Base-by-base conservation (phyloP, 495 filamentous ascomycete genomes). In the Hyaloscypha hepaticicola region DNA sequence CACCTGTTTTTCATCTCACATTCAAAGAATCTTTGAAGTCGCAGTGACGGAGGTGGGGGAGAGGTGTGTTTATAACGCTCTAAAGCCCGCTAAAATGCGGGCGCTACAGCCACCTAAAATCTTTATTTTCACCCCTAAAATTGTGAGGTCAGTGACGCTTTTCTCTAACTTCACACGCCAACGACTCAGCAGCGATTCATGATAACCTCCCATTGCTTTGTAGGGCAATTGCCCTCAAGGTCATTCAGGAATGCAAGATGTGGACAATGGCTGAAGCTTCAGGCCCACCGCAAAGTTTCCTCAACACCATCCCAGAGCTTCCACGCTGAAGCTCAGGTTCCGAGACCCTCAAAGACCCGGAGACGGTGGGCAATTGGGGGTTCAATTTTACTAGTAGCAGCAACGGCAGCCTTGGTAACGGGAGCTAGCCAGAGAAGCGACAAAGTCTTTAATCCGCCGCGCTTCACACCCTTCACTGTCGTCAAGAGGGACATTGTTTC, bases 401-500 rank as follows among this genome's bases (percentile, higher is more conserved):
- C 7, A 11, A 19, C 19, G 4, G 38, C 11, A 45, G 12, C 38
- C 12, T 45, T 16, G 16, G 3, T n/a, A n/a, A n/a, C n/a, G n/a
- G n/a, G n/a, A n/a, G n/a, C n/a, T n/a, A n/a, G n/a, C n/a, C n/a
- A n/a, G n/a, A n/a, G n/a, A n/a, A n/a, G n/a, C n/a, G n/a, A n/a
- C n/a, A 48, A 60, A 12, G 55, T 65, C n/a, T 71, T 88, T 50
- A 82, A 84, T 70, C 63, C 73, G 0, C 57, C 61, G 11, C 73
- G 72, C 16, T 93, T 93, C 72, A 80, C 82, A 9, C 84, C 85
- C 16, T 86, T 86, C 67, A 83, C 80, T 21, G 81, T 98, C 55
- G 78, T 83, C 2, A 77, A 80, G 2, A 86, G 84, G 69, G 84
- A 90, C 51, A 79, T 83, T 0, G 81, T 96, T n/a, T 91, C 93